Percentiles rank a stretch among this genome's conserved stretches.
phyloP scores from a whole-genome alignment of 2,329 filamentous ascomycete species.

The Sclerotiophoma versabilis region DNA sequence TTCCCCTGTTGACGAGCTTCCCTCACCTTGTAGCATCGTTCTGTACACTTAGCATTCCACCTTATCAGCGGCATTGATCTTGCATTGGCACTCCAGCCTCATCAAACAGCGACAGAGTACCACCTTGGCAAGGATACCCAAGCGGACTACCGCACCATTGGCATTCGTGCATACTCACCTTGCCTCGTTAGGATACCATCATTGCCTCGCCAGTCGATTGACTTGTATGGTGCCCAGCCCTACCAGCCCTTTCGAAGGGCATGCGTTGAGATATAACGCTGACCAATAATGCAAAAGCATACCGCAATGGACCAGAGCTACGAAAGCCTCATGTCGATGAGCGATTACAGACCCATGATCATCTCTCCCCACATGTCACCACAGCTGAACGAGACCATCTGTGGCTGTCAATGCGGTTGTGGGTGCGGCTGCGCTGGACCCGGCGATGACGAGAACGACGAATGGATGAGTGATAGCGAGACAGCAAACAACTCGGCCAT shows the following conservation, averaged over 20 bases:
- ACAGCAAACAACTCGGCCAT: constrained; percentile 3
- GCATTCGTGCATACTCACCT: background rate
- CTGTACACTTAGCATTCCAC: constrained; percentile 1
- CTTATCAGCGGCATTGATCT: background rate
- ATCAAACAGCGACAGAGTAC: background rate
- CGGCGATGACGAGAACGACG: constrained; percentile 16
- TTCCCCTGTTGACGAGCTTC: background rate
- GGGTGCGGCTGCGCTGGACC: constrained; percentile 23
- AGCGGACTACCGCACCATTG: background rate
- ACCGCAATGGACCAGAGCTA: constrained; percentile 8
- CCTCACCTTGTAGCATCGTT: background rate
- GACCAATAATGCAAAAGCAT: background rate
- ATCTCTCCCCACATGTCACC: constrained; percentile 24
- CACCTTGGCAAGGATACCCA: background rate
- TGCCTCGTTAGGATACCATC: background rate
- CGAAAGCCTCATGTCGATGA: constrained; percentile 2
- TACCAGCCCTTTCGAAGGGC: too few species aligned
- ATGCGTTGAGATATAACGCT: too few species aligned
- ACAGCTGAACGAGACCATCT: constrained; percentile 32
- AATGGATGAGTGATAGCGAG: constrained; percentile 5
- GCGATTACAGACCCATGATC: constrained; percentile 8
- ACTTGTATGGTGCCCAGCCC: too few species aligned
- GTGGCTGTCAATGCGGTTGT: constrained; percentile 34
- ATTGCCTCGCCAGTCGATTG: background rate
- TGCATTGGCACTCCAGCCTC: background rate